Conservation (phyloP, 768 basidiomycete genomes). For the Lyophyllum atratum region DNA sequence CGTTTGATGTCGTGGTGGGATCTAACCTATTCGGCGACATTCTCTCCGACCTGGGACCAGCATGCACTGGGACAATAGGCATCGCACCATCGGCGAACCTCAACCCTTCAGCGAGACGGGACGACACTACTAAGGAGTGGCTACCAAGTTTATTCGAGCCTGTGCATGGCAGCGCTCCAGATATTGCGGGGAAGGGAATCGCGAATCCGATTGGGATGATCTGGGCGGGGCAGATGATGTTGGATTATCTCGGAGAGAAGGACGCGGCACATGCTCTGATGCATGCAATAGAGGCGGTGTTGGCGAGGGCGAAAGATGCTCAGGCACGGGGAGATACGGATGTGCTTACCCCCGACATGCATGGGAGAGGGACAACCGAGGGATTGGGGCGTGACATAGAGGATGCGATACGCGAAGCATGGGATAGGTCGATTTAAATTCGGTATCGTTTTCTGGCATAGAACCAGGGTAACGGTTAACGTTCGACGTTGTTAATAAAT, state of each 20-base stretch:
- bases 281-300: conserved; percentile 40
- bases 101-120: conserved; percentile 35
- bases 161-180: conserved; percentile 59
- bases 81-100: conserved; percentile 57
- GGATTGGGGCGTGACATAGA: conserved; percentile 33
- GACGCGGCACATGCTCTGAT: conserved; percentile 40
- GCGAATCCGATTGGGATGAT: conserved; percentile 60
- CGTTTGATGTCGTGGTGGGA: conserved; percentile 56
- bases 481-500: no score
- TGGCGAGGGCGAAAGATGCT: conserved; percentile 28
- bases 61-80: conserved; percentile 55
- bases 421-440: no score
- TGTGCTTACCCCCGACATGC: conserved; percentile 39
- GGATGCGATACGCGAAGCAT: conserved; percentile 17
- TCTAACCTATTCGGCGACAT: conserved; percentile 60
- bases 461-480: no score
- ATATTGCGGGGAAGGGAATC: conserved; percentile 55
- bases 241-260: conserved; percentile 41
- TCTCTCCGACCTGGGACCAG: conserved; percentile 56
- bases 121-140: conserved; percentile 37
- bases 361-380: conserved; percentile 38
- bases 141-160: conserved; percentile 56
- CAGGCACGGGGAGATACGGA: conserved; percentile 19
- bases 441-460: no score
- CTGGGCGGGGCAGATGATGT: conserved; percentile 61